phyloP scores from a whole-genome alignment of 1,284 basidiomycete genomes.

The Boletus nobilissimus region DNA sequence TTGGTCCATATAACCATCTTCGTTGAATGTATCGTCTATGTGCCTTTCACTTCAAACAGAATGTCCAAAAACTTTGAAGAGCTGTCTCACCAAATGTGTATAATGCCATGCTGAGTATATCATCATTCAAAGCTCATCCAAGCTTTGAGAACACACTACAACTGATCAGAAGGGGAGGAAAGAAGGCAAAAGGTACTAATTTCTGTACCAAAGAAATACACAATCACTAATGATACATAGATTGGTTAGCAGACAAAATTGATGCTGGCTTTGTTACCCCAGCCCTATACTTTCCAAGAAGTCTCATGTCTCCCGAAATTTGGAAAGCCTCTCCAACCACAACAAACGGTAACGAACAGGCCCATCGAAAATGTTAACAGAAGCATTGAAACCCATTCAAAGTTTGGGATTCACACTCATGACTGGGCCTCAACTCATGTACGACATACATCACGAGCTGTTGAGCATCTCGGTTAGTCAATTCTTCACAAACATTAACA shows the following conservation, averaged over 20 bases:
- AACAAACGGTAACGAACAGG: slow-evolving; percentile 25
- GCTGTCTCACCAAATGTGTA: neutral
- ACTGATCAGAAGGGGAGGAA: neutral
- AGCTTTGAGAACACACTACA: neutral
- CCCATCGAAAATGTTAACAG: too few species aligned
- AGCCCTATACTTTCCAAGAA: slow-evolving; percentile 12
- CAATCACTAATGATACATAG: neutral
- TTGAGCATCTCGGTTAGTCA: too few species aligned
- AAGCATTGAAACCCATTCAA: too few species aligned
- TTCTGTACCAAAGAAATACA: neutral
- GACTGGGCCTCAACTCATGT: too few species aligned
- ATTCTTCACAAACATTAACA: too few species aligned
- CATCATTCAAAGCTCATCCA: neutral
- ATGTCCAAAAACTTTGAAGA: neutral
- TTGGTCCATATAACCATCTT: neutral
- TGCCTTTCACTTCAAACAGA: neutral
- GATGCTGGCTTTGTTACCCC: neutral
- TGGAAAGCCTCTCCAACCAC: slow-evolving; percentile 19
- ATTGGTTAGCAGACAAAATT: slow-evolving; percentile 8
- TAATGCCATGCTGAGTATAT: slow-evolving; percentile 16
- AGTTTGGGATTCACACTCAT: too few species aligned
- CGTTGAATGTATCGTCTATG: neutral
- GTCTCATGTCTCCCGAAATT: slow-evolving; percentile 3
- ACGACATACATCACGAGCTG: too few species aligned
- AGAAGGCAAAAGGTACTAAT: slow-evolving; percentile 15